Conservation (phyloP, 257 asterid species). For the Primulina tabacum region DNA sequence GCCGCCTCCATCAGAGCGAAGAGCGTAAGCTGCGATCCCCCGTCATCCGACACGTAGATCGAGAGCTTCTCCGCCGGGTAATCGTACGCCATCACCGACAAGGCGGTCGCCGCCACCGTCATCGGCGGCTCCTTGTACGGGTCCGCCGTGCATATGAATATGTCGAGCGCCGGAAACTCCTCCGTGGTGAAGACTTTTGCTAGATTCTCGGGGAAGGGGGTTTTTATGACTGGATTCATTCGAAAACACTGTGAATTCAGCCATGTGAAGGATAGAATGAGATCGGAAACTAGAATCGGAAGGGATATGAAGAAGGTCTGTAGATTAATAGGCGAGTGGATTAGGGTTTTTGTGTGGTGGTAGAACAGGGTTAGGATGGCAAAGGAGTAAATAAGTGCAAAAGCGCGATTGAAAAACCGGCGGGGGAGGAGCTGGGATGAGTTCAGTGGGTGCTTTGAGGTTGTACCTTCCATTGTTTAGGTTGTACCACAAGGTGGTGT, state of each 20-base stretch:
- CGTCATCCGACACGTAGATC: conserved; percentile 72
- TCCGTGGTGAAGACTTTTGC: neutral
- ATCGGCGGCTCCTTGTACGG: conserved; percentile 69
- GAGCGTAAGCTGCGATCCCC: conserved; percentile 60
- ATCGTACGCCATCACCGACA: conserved; percentile 69
- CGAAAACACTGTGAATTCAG: conserved; percentile 48
- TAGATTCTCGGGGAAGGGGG: conserved; percentile 40
- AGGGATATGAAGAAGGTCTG: conserved; percentile 28
- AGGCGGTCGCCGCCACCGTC: conserved; percentile 53
- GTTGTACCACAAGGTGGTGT: too few relatives aligned
- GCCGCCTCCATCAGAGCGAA: conserved; percentile 68
- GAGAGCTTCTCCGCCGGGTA: conserved; percentile 63
- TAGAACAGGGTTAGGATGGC: conserved; percentile 53
- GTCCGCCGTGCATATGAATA: conserved; percentile 73
- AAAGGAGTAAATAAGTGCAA: conserved; percentile 43
- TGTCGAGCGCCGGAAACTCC: conserved; percentile 50
- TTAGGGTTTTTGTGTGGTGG: conserved; percentile 41
- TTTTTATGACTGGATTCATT: conserved; percentile 35
- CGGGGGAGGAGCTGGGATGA: conserved; percentile 37
- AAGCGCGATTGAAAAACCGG: conserved; percentile 47
- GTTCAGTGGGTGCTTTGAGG: conserved; percentile 35
- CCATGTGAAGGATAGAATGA: conserved; percentile 59
- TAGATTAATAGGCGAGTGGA: conserved; percentile 29
- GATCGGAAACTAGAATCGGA: conserved; percentile 38
- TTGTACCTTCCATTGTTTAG: conserved; percentile 30